These are phyloP conservation scores for Lentithecium fluviatile DNA, from an alignment of 495 filamentous ascomycete species.

Conservation along the genomic window DNA sequence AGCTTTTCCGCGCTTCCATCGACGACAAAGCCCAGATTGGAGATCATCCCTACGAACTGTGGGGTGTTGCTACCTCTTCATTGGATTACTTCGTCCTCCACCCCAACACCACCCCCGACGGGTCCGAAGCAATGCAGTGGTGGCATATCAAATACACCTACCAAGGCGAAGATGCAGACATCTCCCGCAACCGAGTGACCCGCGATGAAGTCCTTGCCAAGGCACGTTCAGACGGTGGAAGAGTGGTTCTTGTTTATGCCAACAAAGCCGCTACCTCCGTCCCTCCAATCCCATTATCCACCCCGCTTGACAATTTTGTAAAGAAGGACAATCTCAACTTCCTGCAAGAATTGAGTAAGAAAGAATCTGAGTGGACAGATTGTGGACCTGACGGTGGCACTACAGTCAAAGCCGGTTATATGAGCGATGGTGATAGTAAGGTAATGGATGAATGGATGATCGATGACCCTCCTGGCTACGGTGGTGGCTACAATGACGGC, in stretches of 20 bases:
- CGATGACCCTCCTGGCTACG: neutral
- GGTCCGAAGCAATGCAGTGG: constrained; percentile 11
- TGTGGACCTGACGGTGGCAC: neutral
- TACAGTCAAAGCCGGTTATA: neutral
- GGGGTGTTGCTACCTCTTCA: constrained; percentile 27
- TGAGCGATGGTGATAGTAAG: neutral
- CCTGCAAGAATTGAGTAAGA: constrained; percentile 12
- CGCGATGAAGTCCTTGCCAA: constrained; percentile 21
- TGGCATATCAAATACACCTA: constrained; percentile 30
- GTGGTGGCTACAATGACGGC: neutral
- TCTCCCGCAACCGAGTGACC: constrained; percentile 13
- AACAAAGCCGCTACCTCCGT: constrained; percentile 24
- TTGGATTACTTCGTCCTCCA: constrained; percentile 23
- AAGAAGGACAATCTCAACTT: constrained; percentile 27
- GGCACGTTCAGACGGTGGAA: constrained; percentile 20
- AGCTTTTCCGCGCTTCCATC: constrained; percentile 46
- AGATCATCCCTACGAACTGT: constrained; percentile 8
- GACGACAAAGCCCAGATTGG: neutral
- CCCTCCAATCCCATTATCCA: constrained; percentile 1
- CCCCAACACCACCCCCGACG: constrained; percentile 5
- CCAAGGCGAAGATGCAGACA: constrained; percentile 7
- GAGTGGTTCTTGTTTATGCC: constrained; percentile 34
- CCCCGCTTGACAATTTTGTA: constrained; percentile 20
- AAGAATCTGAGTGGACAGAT: neutral
- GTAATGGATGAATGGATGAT: constrained; percentile 2